Base-by-base conservation (phyloP, 2,329 filamentous ascomycete species). In the Rutstroemia sp. region DNA sequence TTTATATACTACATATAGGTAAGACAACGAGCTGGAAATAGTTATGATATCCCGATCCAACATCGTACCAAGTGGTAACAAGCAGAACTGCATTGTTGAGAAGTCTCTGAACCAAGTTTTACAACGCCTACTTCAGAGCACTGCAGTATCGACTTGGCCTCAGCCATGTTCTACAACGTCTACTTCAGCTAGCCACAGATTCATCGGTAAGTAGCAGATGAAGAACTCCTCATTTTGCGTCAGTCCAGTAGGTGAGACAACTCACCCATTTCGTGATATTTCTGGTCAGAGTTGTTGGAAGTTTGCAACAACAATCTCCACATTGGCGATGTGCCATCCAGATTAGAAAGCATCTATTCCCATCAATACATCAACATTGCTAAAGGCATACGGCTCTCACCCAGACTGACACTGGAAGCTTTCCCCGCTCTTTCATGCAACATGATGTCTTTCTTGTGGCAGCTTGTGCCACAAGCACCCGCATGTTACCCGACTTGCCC, bases 1-100 rank as follows among this genome's bases (percentile, higher is more conserved):
- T 48, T 48, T 54, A 54, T 54, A 54, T 54, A 54, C 34, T 48
- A 7, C 21, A 16, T 5, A 51, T 30, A n/a, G 38, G 49, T 21
- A 47, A 46, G 27, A 53, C 5, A 30, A 48, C 39, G 34, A 6
- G 34, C 12, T 30, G 21, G 21, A 8, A 2, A 21, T 27, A 34
- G 38, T 38, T 5, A 2, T 27, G 21, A 48, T 40, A 54, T 40
- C 7, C 5, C 10, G 3, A 40, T 54, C 46, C 44, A 40, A 27
- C 21, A 54, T 30, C 21, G 14, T 10, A 19, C 21, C 30, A 38
- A 48, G 34, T 5, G 30, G 27, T 19, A 17, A 19, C 38, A 27
- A 30, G 34, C 5, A 48, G 19, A 39, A 5, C 44, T 21, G 30
- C n/a, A 30, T 40, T 25, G 39, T 36, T 45, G 25, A 45, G 50